These are phyloP conservation scores for Phytophthora pini DNA, from an alignment of 352 stramenopile species.

Conservation along the genomic window DNA sequence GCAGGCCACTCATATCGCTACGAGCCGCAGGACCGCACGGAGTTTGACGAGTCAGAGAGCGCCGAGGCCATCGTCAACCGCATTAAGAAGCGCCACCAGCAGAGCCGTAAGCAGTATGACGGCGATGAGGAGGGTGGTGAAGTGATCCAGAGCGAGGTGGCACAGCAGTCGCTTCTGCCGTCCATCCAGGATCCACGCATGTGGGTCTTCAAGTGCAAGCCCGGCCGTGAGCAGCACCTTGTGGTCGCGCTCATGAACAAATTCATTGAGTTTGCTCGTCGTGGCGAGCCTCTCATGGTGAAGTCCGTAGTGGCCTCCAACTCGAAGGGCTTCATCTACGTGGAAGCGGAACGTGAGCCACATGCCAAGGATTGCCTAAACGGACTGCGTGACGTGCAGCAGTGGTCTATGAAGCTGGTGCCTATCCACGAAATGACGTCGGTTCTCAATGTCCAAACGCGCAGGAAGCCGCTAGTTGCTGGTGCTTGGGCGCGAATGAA, in stretches of 20 bases:
- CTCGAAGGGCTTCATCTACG: constrained; percentile 92
- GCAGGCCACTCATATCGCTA: constrained; percentile 71
- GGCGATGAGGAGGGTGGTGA: constrained; percentile 86
- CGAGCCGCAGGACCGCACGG: constrained; percentile 73
- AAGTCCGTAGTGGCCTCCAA: constrained; percentile 89
- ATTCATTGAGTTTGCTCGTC: constrained; percentile 85
- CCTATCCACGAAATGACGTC: constrained; percentile 92
- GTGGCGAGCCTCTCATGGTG: constrained; percentile 83
- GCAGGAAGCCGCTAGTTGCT: constrained; percentile 79
- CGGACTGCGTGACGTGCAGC: constrained; percentile 82
- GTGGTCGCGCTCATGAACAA: constrained; percentile 92
- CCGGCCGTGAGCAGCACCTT: constrained; percentile 85
- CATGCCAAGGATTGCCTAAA: constrained; percentile 88
- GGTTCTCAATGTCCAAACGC: constrained; percentile 87
- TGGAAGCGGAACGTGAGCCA: constrained; percentile 87
- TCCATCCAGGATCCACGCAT: constrained; percentile 90
- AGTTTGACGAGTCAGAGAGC: constrained; percentile 82
- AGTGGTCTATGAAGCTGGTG: constrained; percentile 91
- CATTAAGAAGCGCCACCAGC: constrained; percentile 90
- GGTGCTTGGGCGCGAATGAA: constrained; percentile 89
- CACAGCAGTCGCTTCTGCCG: constrained; percentile 87
- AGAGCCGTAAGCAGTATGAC: constrained; percentile 85
- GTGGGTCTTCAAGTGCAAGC: constrained; percentile 93
- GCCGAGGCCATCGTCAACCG: constrained; percentile 88
- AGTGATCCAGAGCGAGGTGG: constrained; percentile 86